A percentile compares a stretch with the other conserved stretches of the same genome.
phyloP scores from a whole-genome alignment of 345 rosid species.

The Barbarea vulgaris region DNA sequence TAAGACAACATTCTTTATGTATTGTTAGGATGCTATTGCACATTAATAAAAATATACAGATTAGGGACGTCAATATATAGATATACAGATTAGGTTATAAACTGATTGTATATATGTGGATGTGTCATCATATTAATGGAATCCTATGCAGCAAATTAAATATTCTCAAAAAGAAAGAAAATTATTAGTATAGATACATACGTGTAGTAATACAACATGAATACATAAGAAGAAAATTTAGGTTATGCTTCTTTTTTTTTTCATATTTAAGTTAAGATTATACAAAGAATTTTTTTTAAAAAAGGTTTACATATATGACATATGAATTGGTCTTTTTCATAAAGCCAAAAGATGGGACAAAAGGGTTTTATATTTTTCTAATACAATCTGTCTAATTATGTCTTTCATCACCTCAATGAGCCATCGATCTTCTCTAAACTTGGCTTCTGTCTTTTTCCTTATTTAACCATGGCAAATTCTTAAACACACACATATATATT shows the following conservation, averaged over 20 bases:
- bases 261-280: not conserved
- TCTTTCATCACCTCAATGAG: conserved; percentile 28
- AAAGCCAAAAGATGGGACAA: conserved; percentile 30
- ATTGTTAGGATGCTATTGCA: not conserved
- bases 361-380: conserved; percentile 1
- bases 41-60: not conserved
- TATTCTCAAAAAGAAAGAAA: not conserved
- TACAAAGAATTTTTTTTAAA: not conserved
- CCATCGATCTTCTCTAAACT: conserved; percentile 32
- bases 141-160: not conserved
- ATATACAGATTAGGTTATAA: not conserved
- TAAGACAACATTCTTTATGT: not conserved
- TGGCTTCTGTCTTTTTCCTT: conserved; percentile 22
- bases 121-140: conserved; percentile 11
- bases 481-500: not conserved
- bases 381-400: conserved; percentile 15
- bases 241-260: not conserved
- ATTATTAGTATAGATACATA: not conserved
- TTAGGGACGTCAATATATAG: no score
- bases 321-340: conserved; percentile 23
- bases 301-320: not conserved
- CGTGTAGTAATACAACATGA: conserved; percentile 1
- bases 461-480: conserved; percentile 1
- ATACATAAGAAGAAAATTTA: not conserved
- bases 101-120: not conserved